Conservation (phyloP, 192 early-diverging fungal species). For the Coemansia sp. region DNA sequence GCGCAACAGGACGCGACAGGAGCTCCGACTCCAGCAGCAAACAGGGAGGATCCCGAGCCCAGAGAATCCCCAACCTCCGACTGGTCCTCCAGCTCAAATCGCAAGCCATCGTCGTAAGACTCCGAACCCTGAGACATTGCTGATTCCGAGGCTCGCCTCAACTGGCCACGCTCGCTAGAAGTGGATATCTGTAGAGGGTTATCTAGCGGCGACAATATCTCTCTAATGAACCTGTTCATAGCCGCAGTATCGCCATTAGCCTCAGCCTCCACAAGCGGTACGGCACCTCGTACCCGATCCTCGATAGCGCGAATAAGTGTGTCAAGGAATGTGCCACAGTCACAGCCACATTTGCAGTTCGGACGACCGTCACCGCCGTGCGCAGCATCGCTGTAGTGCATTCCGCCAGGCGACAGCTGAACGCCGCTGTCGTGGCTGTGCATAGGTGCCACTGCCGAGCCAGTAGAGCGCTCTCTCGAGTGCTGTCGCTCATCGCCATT, state of each 20-base stretch:
- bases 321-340: slow-evolving; percentile 43
- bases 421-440: slow-evolving; percentile 1
- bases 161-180: not conserved
- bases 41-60: not conserved
- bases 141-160: not conserved
- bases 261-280: slow-evolving; percentile 1
- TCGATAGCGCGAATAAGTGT: slow-evolving; percentile 47
- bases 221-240: slow-evolving; percentile 30
- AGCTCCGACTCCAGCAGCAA: not conserved
- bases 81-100: not conserved
- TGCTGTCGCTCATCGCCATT: not conserved
- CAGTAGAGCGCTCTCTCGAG: not conserved
- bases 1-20: not conserved
- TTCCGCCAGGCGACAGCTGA: not conserved
- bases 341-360: slow-evolving; percentile 53
- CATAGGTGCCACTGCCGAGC: not conserved
- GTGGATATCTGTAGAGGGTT: not conserved
- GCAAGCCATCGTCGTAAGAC: not conserved
- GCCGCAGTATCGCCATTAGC: slow-evolving; percentile 9
- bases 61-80: not conserved
- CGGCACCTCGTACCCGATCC: slow-evolving; percentile 30
- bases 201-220: slow-evolving; percentile 33
- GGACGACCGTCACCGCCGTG: slow-evolving; percentile 13
- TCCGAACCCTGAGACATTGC: not conserved
- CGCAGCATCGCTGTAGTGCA: slow-evolving; percentile 1